Base-by-base conservation (phyloP, 2,329 filamentous ascomycete genomes). In the Daldinia sp. region DNA sequence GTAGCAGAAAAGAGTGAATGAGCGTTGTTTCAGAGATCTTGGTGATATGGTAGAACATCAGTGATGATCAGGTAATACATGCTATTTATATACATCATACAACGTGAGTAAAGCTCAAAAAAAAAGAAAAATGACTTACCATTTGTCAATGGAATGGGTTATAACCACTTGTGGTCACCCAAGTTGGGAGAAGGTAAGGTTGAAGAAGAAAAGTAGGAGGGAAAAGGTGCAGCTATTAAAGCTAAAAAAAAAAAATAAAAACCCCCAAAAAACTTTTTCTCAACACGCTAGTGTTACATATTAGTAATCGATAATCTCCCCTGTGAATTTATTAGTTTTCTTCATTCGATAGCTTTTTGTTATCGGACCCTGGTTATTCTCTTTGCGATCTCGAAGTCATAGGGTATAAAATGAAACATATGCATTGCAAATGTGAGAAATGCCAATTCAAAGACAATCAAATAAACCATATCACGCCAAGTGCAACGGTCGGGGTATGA, bases 21-120 rank as follows among this genome's bases (percentile, higher is more conserved):
- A 54, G 61, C 66, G 68, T 76, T 76, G 76, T 76, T 74, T 89
- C 87, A 89, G 87, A 89, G 86, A 89, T 89, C 86, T 89, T 89
- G 86, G 86, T 89, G 85, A 87, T 86, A 85, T 75, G 35, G 62
- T 77, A 78, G 78, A 70, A 82, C 80, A 85, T 85, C 85, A 86
- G 78, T 76, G 77, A 77, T 76, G 73, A 77, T 85, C 82, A 85
- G 82, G 79, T 84, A 84, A 84, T 84, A 84, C 82, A 85, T 85
- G 83, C 82, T 83, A 76, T 80, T 76, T 57, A 61, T 70, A 47
- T 80, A 71, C 84, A 85, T 86, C 83, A 85, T 84, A 21, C 63
- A 71, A 69, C 76, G 74, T 74, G 75, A 64, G 49, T 35, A 35
- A 37, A 34, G 37, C 27, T 35, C 45, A 7, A 41, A 11, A 49